Evolutionary conservation across 441 rosid genomes (phyloP), one percentile per base, ranked within the genome.

Genomic region (Capsella rubella): DNA sequence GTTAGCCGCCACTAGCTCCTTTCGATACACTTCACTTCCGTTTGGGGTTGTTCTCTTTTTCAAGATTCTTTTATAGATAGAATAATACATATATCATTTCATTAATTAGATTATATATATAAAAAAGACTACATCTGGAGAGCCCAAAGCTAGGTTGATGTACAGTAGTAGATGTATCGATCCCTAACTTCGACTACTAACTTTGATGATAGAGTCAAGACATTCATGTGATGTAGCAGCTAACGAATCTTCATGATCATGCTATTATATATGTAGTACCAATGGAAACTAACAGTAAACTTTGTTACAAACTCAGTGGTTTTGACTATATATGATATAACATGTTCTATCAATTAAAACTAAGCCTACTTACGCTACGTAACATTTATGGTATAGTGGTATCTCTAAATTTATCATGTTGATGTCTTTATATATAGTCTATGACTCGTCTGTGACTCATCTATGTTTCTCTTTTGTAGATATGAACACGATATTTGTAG

Each of bases 1-100:
- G 80, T 77, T 77, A 72, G 80, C 80, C 73, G 73, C 77, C 77
- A 66, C 68, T 71, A 52, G 27, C 73, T 1, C 58, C 80, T 77
- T 77, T 77, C 52, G 11, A 6, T 32, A 6, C 80, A 71, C 76
- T 77, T 77, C 77, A 71, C 76, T 72, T 71, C 72, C 47, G 3
- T 58, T 71, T 65, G 59, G 46, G 60, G 60, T 69, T 62, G 45
- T 75, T 75, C 59, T 13, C 14, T 37, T 42, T 31, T 5, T 15
- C 7, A 43, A 21, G 15, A 32, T 28, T 63, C 29, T 64, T 50
- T 35, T 29, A 31, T 50, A 18, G 0, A 50, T 52, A 25, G 11
- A 51, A 60, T 51, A 10, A 29, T 39, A 34, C 7, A 37, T 18
- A 28, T 13, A 27, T 49, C 13, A 52, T 42, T 62, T 47, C 52